Evolutionary conservation across 2,329 filamentous ascomycete genomes (phyloP), one percentile per base, ranked within the genome.

Genomic region (Fusarium setosum): DNA sequence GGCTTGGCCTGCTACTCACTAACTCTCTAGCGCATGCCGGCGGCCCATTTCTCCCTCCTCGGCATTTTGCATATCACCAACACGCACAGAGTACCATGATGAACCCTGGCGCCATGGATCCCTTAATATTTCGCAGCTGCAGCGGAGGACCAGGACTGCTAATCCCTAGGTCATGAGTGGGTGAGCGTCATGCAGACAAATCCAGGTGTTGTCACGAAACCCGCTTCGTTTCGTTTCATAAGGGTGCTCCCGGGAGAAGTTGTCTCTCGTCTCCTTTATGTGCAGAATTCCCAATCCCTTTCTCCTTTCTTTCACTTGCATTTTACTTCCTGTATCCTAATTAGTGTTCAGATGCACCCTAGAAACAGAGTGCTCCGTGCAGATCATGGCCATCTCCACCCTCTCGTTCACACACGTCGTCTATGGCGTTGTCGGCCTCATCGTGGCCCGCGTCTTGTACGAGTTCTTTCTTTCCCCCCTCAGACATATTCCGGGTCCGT

Each of bases 401-500:
- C 10, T 49, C 13, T 45, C 53, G 4, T 15, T 51, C 6, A 54
- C 41, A 11, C 37, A 64, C 38, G 31, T 50, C 7, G n/a, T 65
- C 11, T 60, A 65, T 1, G 48, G 20, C 1, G 37, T 50, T 13
- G 21, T 65, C 52, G 48, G 50, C 49, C 40, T 67, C 32, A 31
- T 61, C 8, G 3, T 53, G 6, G 17, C 60, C 9, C 42, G 38
- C 7, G 32, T 65, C 5, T 6, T 67, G 18, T 67, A 67, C 21
- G 55, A 67, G 7, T 9, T 61, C n/a, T 58, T 61, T 4, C 13
- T 65, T 9, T 65, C 64, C 3, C 63, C 64, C 7, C 60, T 67
- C 4, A 61, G 38, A n/a, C 60, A 54, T 3, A 61, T 67, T 20
- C 64, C 64, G 0, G 64, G 64, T 1, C 64, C 64, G 2, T n/a